Base-by-base conservation (phyloP, 2,329 filamentous ascomycete species). In the Capronia americana region DNA sequence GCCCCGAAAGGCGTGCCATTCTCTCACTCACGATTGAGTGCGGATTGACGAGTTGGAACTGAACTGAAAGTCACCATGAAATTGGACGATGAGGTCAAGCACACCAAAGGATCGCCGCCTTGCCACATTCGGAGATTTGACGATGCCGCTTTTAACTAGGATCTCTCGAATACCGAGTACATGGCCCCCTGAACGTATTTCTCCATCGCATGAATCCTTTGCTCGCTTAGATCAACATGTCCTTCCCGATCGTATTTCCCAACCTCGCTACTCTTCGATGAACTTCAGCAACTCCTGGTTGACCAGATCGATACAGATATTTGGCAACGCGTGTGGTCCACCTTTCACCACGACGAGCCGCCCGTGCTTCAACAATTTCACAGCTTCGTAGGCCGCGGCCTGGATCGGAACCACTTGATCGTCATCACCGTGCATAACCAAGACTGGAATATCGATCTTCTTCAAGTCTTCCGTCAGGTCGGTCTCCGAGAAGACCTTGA, bases 1-100 rank as follows among this genome's bases (percentile, higher is more conserved):
- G 83, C 41, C 95, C 95, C 7, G 93, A 96, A 28, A 93, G 82
- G 73, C 88, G 85, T 55, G 53, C 53, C 81, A 70, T 69, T 81
- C 81, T 60, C n/a, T 57, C 11, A 10, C n/a, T 57, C 11, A 10
- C 34, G 10, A 10, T 53, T 30, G 12, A n/a, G 6, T 53, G 32
- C 11, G 20, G 17, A 32, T 28, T 28, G 20, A 51, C 24, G 48
- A 51, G 4, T 7, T 44, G 11, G 8, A 32, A 55, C 8, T 20
- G 53, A 11, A 55, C 4, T 14, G 24, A 30, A n/a, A 34, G 7
- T 32, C 3, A 32, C 24, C 24, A 30, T 20, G 8, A 55, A 7
- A 55, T 34, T 30, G 53, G 10, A 10, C 17, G 14, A 34, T 5
- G 28, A 32, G 53, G 14, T 30, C 53, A 55, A 55, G 12, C 10